Conservation (phyloP, 73 alveolate genomes). For the Stentor coeruleus region DNA sequence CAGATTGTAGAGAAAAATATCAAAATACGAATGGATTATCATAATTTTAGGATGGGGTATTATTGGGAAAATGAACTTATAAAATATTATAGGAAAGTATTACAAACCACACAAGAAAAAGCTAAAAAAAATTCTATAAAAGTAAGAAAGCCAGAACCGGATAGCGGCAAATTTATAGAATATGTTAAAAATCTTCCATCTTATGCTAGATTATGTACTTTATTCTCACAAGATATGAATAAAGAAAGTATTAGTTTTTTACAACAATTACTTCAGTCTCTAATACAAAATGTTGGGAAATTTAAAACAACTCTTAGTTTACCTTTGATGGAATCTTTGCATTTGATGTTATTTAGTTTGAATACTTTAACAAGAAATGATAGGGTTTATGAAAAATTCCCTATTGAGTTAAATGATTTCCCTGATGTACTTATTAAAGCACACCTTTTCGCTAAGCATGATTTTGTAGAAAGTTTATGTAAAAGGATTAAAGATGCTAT, state of each 20-base stretch:
- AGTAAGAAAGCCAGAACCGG: background rate
- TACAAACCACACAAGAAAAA: background rate
- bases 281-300: background rate
- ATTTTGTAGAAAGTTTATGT: background rate
- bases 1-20: background rate
- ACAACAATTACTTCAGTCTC: background rate
- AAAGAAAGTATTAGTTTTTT: background rate
- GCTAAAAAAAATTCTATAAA: background rate
- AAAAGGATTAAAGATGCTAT: background rate
- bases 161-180: background rate
- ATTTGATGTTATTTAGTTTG: background rate
- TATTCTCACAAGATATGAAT: background rate
- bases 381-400: background rate
- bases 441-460: background rate
- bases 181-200: background rate
- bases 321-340: background rate
- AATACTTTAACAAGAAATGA: background rate
- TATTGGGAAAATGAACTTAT: background rate
- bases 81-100: background rate
- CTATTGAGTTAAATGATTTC: background rate
- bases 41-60: constrained; percentile 4
- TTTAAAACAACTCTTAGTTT: background rate
- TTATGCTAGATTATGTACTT: background rate
- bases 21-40: background rate
- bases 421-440: background rate